These are phyloP conservation scores for Corynascus novoguineensis DNA, from an alignment of 495 filamentous ascomycete genomes.

Conservation along the genomic window DNA sequence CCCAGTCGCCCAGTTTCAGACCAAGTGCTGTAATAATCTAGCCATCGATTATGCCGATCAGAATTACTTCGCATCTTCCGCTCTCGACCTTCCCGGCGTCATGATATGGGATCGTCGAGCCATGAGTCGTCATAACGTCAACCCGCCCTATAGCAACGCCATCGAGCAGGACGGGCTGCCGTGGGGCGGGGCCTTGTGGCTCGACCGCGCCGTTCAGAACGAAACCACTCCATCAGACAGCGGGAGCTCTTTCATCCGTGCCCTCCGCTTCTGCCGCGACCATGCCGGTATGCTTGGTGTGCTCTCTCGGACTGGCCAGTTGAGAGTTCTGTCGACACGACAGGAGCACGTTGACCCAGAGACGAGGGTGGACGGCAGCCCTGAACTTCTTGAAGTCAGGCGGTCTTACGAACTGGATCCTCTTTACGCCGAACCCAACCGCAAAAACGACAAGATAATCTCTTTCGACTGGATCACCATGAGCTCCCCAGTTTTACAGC, in stretches of 20 bases:
- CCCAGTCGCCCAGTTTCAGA: conserved; percentile 57
- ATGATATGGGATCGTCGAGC: conserved; percentile 87
- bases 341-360: conserved; percentile 51
- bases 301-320: conserved; percentile 70
- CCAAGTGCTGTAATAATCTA: conserved; percentile 82
- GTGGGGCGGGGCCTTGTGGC: conserved; percentile 58
- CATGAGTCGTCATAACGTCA: conserved; percentile 44
- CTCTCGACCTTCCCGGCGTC: conserved; percentile 60
- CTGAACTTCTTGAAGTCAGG: conserved; percentile 49
- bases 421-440: conserved; percentile 40
- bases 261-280: conserved; percentile 71
- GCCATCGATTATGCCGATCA: conserved; percentile 84
- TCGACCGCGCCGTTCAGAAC: conserved; percentile 56
- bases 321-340: conserved; percentile 66
- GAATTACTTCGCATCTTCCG: conserved; percentile 92
- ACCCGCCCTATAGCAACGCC: conserved; percentile 41
- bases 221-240: conserved; percentile 42
- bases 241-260: conserved; percentile 59
- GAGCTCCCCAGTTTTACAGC: conserved; percentile 54
- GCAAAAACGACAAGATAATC: conserved; percentile 60
- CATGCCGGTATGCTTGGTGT: conserved; percentile 69
- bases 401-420: conserved; percentile 50
- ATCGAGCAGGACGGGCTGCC: conserved; percentile 46
- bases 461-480: conserved; percentile 80
- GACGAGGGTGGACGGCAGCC: conserved; percentile 34